Conservation (phyloP, 352 stramenopile species). For the Globisporangium nunn region DNA sequence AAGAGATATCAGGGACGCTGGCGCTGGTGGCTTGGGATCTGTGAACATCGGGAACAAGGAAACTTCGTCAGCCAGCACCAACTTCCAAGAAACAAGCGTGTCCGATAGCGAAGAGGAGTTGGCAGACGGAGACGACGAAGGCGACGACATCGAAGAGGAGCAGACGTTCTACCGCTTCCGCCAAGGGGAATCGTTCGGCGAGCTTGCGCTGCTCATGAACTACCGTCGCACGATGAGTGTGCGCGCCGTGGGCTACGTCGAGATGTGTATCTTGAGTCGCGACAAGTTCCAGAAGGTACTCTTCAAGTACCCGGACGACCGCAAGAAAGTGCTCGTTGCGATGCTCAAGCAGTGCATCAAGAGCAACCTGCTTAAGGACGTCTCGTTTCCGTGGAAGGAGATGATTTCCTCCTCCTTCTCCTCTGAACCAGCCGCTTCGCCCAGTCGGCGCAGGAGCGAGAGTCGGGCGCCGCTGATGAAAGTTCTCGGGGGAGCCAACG, state of each 20-base stretch:
- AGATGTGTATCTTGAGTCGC: conserved; percentile 33
- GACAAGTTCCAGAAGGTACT: conserved; percentile 23
- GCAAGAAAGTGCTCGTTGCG: conserved; percentile 14
- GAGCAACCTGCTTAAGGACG: conserved; percentile 12
- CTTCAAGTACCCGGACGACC: conserved; percentile 19
- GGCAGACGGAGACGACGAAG: neutral
- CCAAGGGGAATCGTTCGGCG: conserved; percentile 31
- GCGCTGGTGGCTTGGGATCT: neutral
- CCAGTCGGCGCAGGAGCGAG: neutral
- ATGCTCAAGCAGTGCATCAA: conserved; percentile 22
- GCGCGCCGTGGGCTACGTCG: conserved; percentile 28
- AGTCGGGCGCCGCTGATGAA: neutral
- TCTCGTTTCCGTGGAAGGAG: conserved; percentile 17
- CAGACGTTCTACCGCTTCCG: conserved; percentile 2
- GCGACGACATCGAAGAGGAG: neutral
- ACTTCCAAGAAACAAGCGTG: conserved; percentile 11
- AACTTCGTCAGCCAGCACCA: neutral
- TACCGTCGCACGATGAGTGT: conserved; percentile 28
- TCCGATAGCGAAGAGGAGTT: neutral
- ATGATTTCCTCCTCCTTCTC: conserved; percentile 1
- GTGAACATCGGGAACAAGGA: conserved; percentile 4
- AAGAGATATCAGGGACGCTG: conserved; percentile 13
- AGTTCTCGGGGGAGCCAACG: neutral
- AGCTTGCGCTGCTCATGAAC: conserved; percentile 42
- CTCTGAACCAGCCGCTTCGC: neutral